phyloP scores from a whole-genome alignment of 768 basidiomycete genomes.

The Strobilomyces echinocephalus region DNA sequence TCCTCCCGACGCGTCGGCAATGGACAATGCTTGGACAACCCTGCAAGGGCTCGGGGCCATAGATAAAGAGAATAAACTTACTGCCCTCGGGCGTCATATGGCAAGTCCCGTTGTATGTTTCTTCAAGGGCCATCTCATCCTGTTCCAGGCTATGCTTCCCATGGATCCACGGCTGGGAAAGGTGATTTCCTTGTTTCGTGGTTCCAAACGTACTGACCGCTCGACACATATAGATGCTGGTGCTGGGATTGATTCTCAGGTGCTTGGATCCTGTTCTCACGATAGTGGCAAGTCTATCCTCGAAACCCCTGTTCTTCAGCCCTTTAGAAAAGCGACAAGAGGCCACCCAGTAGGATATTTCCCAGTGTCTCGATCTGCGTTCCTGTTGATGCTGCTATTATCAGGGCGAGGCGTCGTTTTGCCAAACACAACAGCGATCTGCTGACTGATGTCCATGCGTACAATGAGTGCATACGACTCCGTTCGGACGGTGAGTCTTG shows the following conservation, averaged over 20 bases:
- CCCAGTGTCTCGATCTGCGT: background rate
- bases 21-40: conserved; percentile 71
- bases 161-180: conserved; percentile 85
- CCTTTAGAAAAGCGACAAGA: conserved; percentile 84
- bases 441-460: conserved; percentile 76
- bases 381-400: background rate
- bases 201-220: conserved; percentile 1
- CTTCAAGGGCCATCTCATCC: background rate
- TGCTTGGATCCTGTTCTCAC: conserved; percentile 80
- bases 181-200: conserved; percentile 33
- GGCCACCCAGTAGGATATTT: conserved; percentile 52
- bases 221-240: conserved; percentile 60
- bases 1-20: conserved; percentile 70
- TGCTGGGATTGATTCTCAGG: conserved; percentile 77
- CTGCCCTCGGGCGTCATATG: conserved; percentile 79
- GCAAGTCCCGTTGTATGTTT: conserved; percentile 33
- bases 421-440: conserved; percentile 74
- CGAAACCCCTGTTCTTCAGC: conserved; percentile 79
- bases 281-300: conserved; percentile 77
- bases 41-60: conserved; percentile 78
- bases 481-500: conserved; percentile 46
- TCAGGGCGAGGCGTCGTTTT: conserved; percentile 71
- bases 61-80: conserved; percentile 56
- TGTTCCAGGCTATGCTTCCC: conserved; percentile 69
- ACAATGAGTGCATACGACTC: conserved; percentile 54